Evolutionary conservation across 805 yeast species (phyloP), one percentile per base, ranked within the genome.

Genomic region (Yamadazyma philogaea): DNA sequence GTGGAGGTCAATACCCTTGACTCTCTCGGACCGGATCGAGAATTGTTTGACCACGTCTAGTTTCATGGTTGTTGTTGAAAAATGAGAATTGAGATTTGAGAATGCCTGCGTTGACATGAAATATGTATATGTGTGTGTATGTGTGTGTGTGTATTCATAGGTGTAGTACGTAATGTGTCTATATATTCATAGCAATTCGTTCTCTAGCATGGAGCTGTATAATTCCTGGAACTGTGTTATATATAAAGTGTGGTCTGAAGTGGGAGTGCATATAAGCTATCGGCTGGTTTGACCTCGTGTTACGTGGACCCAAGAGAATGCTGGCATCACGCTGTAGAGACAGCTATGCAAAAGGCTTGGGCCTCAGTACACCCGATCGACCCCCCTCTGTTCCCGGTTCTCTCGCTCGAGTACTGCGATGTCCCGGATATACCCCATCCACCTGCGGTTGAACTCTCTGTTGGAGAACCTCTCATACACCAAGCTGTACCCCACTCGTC

Each of bases 1-100:
- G 64, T 93, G 99, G 75, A 93, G 86, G 67, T 93, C 99, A 59
- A 93, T 84, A 38, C 96, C 97, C 67, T 93, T 93, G 61, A 93
- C 97, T 64, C 99, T 83, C 64, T 90, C 97, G 30, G 97, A 84
- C 57, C 96, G 87, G 49, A 93, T 80, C 53, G 88, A 84, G 66
- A 90, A 87, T 56, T 83, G 83, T 72, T 86, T 87, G 78, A 84
- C 60, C 47, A 62, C 68, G 63, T 61, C 74, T 68, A 68, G 64
- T 58, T 67, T 66, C 71, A 66, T 66, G 26, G 26, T 34, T 24
- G 33, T 30, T 14, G 33, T 15, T 30, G 33, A 30, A 30, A 30
- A 30, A 16, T 30, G 16, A 16, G 33, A 30, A 15, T 15, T 30
- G 16, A 30, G 16, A 30, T 30, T 30, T 30, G 16, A 30, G 33